phyloP scores from a whole-genome alignment of 164 flowering plant species.

The Aristolochia californica region DNA sequence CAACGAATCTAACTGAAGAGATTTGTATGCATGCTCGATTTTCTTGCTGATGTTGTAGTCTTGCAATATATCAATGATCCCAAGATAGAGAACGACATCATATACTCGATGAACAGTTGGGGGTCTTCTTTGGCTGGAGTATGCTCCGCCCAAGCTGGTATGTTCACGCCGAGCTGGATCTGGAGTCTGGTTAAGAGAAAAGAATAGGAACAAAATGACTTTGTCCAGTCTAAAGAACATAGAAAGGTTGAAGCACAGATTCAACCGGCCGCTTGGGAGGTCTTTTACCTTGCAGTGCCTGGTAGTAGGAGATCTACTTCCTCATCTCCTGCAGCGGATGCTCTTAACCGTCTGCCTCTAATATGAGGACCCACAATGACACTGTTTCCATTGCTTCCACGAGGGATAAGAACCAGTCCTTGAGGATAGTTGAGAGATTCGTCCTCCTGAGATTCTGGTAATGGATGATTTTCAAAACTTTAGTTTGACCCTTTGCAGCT shows the following conservation, averaged over 20 bases:
- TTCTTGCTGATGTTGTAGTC: constrained; percentile 87
- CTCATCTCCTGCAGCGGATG: constrained; percentile 75
- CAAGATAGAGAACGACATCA: constrained; percentile 85
- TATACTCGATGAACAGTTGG: constrained; percentile 46
- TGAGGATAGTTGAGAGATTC: constrained; percentile 71
- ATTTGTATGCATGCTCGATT: constrained; percentile 91
- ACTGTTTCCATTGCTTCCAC: constrained; percentile 54
- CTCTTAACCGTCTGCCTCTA: constrained; percentile 79
- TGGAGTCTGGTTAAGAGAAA: constrained; percentile 48
- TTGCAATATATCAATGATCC: constrained; percentile 91
- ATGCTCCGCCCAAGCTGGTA: constrained; percentile 96
- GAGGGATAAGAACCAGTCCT: constrained; percentile 88
- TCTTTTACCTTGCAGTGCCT: constrained; percentile 81
- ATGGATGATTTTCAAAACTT: constrained; percentile 3
- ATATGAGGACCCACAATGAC: constrained; percentile 88
- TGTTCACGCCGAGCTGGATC: constrained; percentile 97
- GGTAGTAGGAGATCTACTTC: constrained; percentile 98
- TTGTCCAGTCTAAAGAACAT: too few relatives aligned
- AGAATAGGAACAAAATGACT: neutral
- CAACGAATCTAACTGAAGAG: constrained; percentile 81
- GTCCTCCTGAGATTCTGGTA: constrained; percentile 59
- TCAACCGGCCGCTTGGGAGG: too few relatives aligned
- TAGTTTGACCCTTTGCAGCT: neutral
- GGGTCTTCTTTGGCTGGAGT: constrained; percentile 35
- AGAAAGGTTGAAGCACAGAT: too few relatives aligned